Evolutionary conservation across 2,329 filamentous ascomycete genomes (phyloP), one percentile per base, ranked within the genome.

Genomic region (Tricladium varicosporioides): DNA sequence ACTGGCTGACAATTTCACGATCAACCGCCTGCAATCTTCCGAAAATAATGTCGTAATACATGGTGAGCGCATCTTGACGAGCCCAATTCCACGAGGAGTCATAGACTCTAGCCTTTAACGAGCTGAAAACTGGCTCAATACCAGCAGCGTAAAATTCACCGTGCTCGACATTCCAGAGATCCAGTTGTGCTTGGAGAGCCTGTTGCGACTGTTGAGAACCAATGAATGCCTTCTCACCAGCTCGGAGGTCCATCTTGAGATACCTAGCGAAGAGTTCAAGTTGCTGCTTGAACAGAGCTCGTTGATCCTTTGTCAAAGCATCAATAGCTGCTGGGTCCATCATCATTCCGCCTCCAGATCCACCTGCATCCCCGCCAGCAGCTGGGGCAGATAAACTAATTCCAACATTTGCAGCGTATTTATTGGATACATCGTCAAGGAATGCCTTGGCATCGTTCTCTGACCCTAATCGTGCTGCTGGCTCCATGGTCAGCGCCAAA

Each of bases 51-150:
- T 99, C 94, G 76, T 92, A 99, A 80, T 94, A 99, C 93, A 99
- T 99, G 78, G 83, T 94, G 53, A 99, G 84, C 27, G 93, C 94
- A 73, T 99, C 94, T 73, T 99, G 94, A 52, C 94, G 88, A 60
- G 92, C 94, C 94, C 94, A 99, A 74, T 99, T 99, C 94, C 94
- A 99, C 0, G 92, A 95, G 0, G 94, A 97, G 73, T 99, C 94
- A 76, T 99, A 99, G 9, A 94, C 87, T 71, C 94, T 89, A 32
- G 94, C 94, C 75, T 99, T 99, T 61, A 97, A 84, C 4, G 91
- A 80, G 70, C 89, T 95, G 76, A 99, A 99, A 16, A 92, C 87
- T 10, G 94, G 94, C 74, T 95, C 91, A 63, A 99, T 97, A 51
- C 94, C 94, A 22, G 89, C 80, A 18, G 94, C 94, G 71, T 99